phyloP scores from a whole-genome alignment of 1,284 basidiomycete species.

The Rhodotorula mucilaginosa region DNA sequence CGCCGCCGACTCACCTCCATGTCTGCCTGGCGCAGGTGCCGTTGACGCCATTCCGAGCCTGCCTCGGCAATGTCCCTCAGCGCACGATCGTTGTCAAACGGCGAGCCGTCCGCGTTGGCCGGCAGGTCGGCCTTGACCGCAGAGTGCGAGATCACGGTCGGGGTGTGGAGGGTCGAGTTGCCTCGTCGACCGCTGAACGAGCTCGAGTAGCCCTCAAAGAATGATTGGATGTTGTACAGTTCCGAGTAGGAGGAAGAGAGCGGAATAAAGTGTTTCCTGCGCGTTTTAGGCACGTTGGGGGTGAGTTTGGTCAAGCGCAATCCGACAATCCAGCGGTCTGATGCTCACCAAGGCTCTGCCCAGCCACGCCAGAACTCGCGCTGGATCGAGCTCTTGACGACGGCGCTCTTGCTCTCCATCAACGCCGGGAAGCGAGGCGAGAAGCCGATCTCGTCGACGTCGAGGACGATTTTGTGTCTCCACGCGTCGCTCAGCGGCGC shows the following conservation, averaged over 20 bases:
- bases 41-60: slow-evolving; percentile 84
- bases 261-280: slow-evolving; percentile 89
- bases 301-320: too few relatives aligned
- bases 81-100: slow-evolving; percentile 67
- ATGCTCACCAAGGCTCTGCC: slow-evolving; percentile 54
- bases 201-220: slow-evolving; percentile 67
- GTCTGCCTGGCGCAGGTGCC: slow-evolving; percentile 73
- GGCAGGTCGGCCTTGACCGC: slow-evolving; percentile 27
- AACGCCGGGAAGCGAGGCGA: slow-evolving; percentile 83
- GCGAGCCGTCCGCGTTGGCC: slow-evolving; percentile 46
- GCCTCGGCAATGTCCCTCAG: slow-evolving; percentile 77
- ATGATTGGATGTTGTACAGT: slow-evolving; percentile 86
- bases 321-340: too few relatives aligned
- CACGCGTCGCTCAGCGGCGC: slow-evolving; percentile 81
- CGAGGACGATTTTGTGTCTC: slow-evolving; percentile 87
- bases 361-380: slow-evolving; percentile 68
- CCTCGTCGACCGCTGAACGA: slow-evolving; percentile 42
- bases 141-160: slow-evolving; percentile 42
- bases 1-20: slow-evolving; percentile 62
- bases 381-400: slow-evolving; percentile 84
- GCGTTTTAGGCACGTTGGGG: not conserved
- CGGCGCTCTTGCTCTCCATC: slow-evolving; percentile 79
- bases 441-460: slow-evolving; percentile 93
- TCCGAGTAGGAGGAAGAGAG: slow-evolving; percentile 79
- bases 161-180: slow-evolving; percentile 51